Evolutionary conservation across 371 early-diverging fungal species (phyloP), one percentile per base, ranked within the genome.

Genomic region (Rhizopus arrhizus): DNA sequence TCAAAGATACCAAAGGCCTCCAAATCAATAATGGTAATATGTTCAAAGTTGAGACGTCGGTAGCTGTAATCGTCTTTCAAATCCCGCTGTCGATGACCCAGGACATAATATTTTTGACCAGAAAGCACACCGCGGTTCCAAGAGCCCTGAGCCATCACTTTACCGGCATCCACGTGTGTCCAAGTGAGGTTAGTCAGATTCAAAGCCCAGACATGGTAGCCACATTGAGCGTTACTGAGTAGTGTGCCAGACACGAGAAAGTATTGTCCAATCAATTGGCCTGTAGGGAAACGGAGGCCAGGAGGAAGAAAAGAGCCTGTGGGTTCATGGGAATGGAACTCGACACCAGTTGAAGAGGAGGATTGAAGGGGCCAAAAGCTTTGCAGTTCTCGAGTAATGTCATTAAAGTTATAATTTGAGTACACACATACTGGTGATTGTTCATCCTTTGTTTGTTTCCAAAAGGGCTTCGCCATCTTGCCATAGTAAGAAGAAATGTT

Each of bases 121-220:
- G 87, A 81, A 3, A 93, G 69, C 1, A 89, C 71, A n/a, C 89
- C 89, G 57, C 89, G 82, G 71, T 91, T 92, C 92, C 92, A 92
- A 29, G 90, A 89, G 10, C 91, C 91, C 7, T 80, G 65, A 38
- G 71, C 69, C 56, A 90, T 83, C 22, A 81, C 74, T 0, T 84
- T 68, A 2, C 89, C 90, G 31, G 89, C 89, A 52, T 83, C 81
- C 49, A 92, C 79, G 3, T 85, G 82, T 29, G 78, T 68, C 92
- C 92, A 92, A 8, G 73, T 72, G 38, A 85, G 52, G 11, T 82
- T 82, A 10, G 79, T 70, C 15, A 90, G 65, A 59, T 91, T 86
- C 12, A 90, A 71, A 0, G 86, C 76, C 92, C 92, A 92, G n/a
- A 89, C 71, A 50, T 85, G 82, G 74, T 89, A 86, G 7, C 87